Base-by-base conservation (phyloP, 805 yeast species). In the Saturnispora serradocipensis region DNA sequence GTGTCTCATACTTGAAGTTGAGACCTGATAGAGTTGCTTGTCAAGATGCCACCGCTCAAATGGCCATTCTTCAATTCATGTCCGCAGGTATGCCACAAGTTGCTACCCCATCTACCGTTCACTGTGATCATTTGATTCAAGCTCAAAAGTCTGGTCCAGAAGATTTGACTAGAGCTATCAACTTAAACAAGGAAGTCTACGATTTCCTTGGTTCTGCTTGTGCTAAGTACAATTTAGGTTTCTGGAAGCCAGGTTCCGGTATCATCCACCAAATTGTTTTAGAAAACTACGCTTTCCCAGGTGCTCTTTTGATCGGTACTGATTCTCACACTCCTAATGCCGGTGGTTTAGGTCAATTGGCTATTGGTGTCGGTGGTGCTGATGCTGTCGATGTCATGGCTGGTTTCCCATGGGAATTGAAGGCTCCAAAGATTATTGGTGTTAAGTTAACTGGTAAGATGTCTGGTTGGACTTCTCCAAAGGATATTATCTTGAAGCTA, bases 41-140 rank as follows among this genome's bases (percentile, higher is more conserved):
- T 95, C 99, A 93, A 75, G 99, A 93, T 76, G 99, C 99, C n/a
- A 87, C 97, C 32, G 99, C 99, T 18, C 99, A 93, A 72, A 93
- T 91, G 88, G 99, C 99, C n/a, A 75, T 93, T 59, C 75, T 93
- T 61, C 99, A 93, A 72, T 93, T 93, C 74, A 93, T 93, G 96
- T 88, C 97, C 50, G 91, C 97, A 58, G 95, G 96, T 36, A 80
- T 91, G 80, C 74, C 85, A 48, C 69, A 80, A 36, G 91, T 96
- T 18, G 86, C 86, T 6, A 96, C 95, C 8, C 99, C 99, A 36
- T 91, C 88, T 18, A 87, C 97, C 6, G 91, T 93, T 57, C 99
- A 93, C 71, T 93, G 99, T 74, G 99, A 93, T 67, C 99, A 93
- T 72, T 81, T 93, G 71, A 91, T 93, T 69, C 98, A 90, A 54